Percentiles rank a stretch among this genome's conserved stretches.
These are phyloP conservation scores for Leccinum aurantiacum DNA, from an alignment of 768 basidiomycete genomes.

Conservation along the genomic window DNA sequence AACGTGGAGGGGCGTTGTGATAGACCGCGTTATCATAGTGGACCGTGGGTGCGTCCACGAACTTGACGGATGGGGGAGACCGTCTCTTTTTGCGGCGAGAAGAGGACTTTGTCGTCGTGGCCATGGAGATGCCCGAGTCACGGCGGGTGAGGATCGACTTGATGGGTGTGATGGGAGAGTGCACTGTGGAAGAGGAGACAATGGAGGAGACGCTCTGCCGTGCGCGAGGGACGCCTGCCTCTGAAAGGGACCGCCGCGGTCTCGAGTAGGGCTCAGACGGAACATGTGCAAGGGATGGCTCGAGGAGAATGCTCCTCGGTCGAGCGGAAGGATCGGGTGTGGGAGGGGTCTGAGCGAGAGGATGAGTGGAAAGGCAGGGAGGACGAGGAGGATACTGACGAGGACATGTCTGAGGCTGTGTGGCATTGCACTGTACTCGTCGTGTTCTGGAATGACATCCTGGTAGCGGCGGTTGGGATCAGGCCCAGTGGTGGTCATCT, in stretches of 20 bases:
- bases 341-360: conserved; percentile 24
- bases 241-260: conserved; percentile 21
- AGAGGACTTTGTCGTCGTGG: conserved; percentile 27
- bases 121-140: conserved; percentile 48
- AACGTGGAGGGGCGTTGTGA: conserved; percentile 6
- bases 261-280: conserved; percentile 21
- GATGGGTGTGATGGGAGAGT: conserved; percentile 28
- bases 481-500: conserved; percentile 22
- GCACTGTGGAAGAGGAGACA: conserved; percentile 31
- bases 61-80: conserved; percentile 59
- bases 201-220: conserved; percentile 43
- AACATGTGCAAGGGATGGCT: conserved; percentile 12
- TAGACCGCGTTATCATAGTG: conserved; percentile 40
- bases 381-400: conserved; percentile 17
- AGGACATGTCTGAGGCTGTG: conserved; percentile 30
- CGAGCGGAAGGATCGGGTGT: conserved; percentile 13
- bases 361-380: conserved; percentile 12
- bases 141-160: conserved; percentile 62
- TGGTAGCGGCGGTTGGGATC: conserved; percentile 22
- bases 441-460: conserved; percentile 31
- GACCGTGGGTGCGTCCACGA: conserved; percentile 63
- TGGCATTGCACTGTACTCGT: conserved; percentile 31
- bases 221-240: conserved; percentile 27
- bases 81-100: conserved; percentile 31
- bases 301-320: conserved; percentile 32